Base-by-base conservation (phyloP, 2,329 filamentous ascomycete species). In the Blastomyces gilchristii region DNA sequence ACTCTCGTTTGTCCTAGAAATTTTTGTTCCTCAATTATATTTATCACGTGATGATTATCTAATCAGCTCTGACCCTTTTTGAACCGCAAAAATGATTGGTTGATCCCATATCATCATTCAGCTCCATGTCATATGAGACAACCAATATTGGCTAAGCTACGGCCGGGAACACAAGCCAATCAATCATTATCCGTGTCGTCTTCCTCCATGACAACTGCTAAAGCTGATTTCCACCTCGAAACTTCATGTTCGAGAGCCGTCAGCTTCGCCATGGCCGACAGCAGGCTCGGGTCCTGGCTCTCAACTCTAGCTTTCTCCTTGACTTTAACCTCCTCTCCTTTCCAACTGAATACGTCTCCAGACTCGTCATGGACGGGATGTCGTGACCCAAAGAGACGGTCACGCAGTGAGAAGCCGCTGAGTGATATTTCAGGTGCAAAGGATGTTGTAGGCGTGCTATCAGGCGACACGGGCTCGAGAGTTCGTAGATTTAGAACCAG, bases 231-330 rank as follows among this genome's bases (percentile, higher is more conserved):
- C 67, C 87, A 87, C 66, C 89, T 79, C 63, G 81, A 80, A 25
- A 96, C 81, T 65, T 87, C 87, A 69, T 91, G 85, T 66, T 88
- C 87, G 63, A 97, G 77, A 4, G 89, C 91, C 39, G 83, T 85
- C 68, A 97, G 79, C 76, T 97, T 97, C 5, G 91, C 88, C 73
- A 90, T 87, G 43, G 94, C 81, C 45, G 89, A 88, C 73, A 97
- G 86, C 67, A 97, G 73, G 69, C 86, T 92, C 0, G 93, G 93
- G 74, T 97, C 92, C 62, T 91, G 90, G 70, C 86, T 93, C 75
- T 96, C 92, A 1, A 97, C 87, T 50, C 89, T 83, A 4, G 96
- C 84, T 78, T 97, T 97, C 74, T 97, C 93, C 68, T 87, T 86
- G 56, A 97, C 93, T 67, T 85, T 87, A 2, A 97, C 91, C 65